Conservation (phyloP, 306 rosid species). For the Cucumis melo region DNA sequence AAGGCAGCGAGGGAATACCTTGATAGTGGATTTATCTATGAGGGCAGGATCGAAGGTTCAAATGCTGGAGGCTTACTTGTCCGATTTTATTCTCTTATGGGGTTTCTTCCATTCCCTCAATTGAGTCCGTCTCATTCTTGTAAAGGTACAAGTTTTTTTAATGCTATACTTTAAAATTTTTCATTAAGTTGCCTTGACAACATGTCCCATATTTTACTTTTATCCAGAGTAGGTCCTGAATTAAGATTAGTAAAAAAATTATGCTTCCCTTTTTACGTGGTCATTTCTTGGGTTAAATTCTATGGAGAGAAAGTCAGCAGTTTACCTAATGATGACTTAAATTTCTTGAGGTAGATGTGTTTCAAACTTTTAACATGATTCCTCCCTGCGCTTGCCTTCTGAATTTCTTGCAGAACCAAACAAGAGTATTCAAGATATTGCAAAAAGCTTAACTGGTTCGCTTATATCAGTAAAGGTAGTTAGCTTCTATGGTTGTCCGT, state of each 20-base stretch:
- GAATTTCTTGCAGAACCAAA: conserved; percentile 40
- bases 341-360: background rate
- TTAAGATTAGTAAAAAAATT: background rate
- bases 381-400: background rate
- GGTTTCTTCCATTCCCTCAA: conserved; percentile 78
- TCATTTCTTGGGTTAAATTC: background rate
- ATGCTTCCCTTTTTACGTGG: background rate
- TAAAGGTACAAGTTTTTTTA: conserved; percentile 35
- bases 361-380: conserved; percentile 15
- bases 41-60: conserved; percentile 63
- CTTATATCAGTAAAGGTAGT: conserved; percentile 53
- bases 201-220: background rate
- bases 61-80: conserved; percentile 66
- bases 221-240: background rate
- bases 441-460: conserved; percentile 39
- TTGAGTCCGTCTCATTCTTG: conserved; percentile 63
- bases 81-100: conserved; percentile 54
- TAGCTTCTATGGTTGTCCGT: background rate
- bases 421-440: conserved; percentile 54
- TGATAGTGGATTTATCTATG: conserved; percentile 43
- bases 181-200: background rate
- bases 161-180: background rate
- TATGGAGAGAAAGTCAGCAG: background rate
- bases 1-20: conserved; percentile 47
- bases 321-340: background rate